Evolutionary conservation across 192 early-diverging fungal species (phyloP).

Genomic region (Linnemannia exigua): DNA sequence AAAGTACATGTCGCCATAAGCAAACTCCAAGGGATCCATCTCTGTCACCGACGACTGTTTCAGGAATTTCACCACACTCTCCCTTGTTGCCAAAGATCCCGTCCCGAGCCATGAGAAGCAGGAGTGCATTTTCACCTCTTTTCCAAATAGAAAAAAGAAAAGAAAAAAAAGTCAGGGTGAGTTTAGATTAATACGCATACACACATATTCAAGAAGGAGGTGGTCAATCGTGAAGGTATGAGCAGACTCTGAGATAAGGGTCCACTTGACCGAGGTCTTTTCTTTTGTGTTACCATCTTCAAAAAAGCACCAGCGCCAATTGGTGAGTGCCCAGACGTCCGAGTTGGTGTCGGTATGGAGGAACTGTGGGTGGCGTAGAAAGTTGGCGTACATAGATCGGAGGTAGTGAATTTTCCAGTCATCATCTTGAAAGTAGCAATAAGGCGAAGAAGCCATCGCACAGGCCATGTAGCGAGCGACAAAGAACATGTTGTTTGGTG

Average conservation of each 20-base stretch:
- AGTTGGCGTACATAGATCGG: slow-evolving; percentile 70
- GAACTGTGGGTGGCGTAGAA: slow-evolving; percentile 65
- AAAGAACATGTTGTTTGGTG: slow-evolving; percentile 63
- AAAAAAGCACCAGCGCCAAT: slow-evolving; percentile 71
- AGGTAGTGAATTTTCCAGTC: slow-evolving; percentile 62
- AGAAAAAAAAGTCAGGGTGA: not conserved
- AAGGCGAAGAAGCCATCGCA: slow-evolving; percentile 64
- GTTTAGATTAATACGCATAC: not conserved
- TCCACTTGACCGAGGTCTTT: not conserved
- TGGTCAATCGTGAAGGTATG: not conserved
- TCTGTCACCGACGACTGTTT: slow-evolving; percentile 61
- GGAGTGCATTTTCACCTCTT: slow-evolving; percentile 64
- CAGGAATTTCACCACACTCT: slow-evolving; percentile 63
- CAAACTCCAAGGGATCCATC: slow-evolving; percentile 63
- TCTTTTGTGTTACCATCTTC: slow-evolving; percentile 59
- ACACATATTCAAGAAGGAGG: not conserved
- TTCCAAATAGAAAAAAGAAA: not conserved
- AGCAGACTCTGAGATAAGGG: not conserved
- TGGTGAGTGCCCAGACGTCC: slow-evolving; percentile 61
- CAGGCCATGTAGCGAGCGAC: slow-evolving; percentile 71
- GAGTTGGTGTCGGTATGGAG: slow-evolving; percentile 68
- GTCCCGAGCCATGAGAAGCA: slow-evolving; percentile 67
- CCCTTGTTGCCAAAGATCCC: slow-evolving; percentile 64
- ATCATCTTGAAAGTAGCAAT: slow-evolving; percentile 74
- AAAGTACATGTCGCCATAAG: slow-evolving; percentile 70